phyloP scores from a whole-genome alignment of 345 rosid species.

The Salix dunnii region DNA sequence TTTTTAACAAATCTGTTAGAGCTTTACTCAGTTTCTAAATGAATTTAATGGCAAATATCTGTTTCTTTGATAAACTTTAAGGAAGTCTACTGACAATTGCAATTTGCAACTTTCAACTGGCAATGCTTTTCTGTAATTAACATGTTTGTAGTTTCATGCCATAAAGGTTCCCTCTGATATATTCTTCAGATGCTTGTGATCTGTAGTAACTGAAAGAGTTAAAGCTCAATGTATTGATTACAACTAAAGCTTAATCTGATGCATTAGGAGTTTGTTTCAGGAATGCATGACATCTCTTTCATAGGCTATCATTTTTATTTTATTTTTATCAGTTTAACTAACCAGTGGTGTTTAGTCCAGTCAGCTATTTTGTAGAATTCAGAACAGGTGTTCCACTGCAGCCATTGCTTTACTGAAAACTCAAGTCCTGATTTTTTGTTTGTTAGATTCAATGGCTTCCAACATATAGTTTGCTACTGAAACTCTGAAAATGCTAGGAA shows the following conservation, averaged over 20 bases:
- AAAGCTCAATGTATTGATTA: background rate
- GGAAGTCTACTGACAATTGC: background rate
- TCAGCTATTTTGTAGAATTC: background rate
- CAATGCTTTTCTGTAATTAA: background rate
- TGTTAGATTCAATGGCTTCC: background rate
- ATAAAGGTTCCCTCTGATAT: background rate
- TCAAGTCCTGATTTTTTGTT: background rate
- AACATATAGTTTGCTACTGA: background rate
- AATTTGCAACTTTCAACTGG: background rate
- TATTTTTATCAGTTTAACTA: background rate
- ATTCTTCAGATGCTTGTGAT: background rate
- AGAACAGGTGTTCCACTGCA: background rate
- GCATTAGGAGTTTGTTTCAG: background rate
- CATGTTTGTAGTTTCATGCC: background rate
- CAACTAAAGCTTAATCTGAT: background rate
- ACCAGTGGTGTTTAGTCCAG: background rate
- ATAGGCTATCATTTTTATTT: background rate
- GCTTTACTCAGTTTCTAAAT: background rate
- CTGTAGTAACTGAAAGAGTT: background rate
- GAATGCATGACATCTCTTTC: background rate
- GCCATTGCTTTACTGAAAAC: background rate
- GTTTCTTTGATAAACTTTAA: background rate
- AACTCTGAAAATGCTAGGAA: background rate
- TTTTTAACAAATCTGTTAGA: background rate
- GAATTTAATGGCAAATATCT: background rate